Conservation (phyloP, 1,139 yeast genomes). For the Saccharomyces hybrid region DNA sequence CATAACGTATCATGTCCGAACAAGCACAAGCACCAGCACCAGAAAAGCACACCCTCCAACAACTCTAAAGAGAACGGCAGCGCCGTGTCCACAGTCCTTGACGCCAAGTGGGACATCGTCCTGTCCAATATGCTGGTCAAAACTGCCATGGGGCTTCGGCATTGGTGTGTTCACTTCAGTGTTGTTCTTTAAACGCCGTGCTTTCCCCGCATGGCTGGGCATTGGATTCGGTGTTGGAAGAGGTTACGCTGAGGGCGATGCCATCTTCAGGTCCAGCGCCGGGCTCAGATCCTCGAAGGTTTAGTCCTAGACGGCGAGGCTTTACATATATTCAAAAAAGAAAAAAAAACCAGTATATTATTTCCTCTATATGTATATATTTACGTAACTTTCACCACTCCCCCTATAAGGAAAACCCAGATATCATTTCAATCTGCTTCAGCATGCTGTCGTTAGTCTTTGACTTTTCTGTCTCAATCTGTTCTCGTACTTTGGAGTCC, state of each 20-base stretch:
- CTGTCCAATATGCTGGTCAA: slow-evolving; percentile 89
- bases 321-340: slow-evolving; percentile 1
- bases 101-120: slow-evolving; percentile 95
- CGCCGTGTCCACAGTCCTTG: slow-evolving; percentile 42
- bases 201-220: slow-evolving; percentile 96
- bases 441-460: slow-evolving; percentile 45
- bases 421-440: slow-evolving; percentile 52
- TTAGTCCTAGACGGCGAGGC: background rate
- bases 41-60: background rate
- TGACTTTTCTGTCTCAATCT: slow-evolving; percentile 35
- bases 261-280: slow-evolving; percentile 77
- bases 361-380: background rate
- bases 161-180: slow-evolving; percentile 95
- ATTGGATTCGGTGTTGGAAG: slow-evolving; percentile 95
- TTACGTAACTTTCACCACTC: background rate
- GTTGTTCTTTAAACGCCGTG: slow-evolving; percentile 80
- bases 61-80: background rate
- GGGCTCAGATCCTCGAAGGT: slow-evolving; percentile 61
- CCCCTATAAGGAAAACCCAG: slow-evolving; percentile 40
- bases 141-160: slow-evolving; percentile 93
- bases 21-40: background rate
- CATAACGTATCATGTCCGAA: slow-evolving; percentile 5
- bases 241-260: slow-evolving; percentile 96
- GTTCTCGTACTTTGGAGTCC: slow-evolving; percentile 41
- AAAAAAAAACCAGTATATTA: background rate